Conservation (phyloP, 352 stramenopile species). For the Pythium rhizo-oryzae region DNA sequence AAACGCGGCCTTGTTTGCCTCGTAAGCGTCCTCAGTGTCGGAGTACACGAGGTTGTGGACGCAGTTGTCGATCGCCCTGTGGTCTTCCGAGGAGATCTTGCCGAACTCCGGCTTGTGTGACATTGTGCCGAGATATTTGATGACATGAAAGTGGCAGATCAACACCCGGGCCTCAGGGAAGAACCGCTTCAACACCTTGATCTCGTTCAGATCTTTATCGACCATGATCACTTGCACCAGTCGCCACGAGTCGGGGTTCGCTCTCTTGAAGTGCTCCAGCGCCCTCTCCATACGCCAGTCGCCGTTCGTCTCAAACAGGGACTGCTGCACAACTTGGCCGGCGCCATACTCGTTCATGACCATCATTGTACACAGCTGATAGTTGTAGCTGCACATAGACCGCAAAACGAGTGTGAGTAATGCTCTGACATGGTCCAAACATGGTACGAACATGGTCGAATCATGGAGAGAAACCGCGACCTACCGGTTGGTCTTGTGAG, state of each 20-base stretch:
- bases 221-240: slow-evolving; percentile 13
- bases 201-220: slow-evolving; percentile 29
- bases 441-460: neutral
- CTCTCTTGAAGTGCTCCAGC: slow-evolving; percentile 4
- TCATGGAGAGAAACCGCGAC: neutral
- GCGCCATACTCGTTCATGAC: slow-evolving; percentile 17
- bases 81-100: slow-evolving; percentile 16
- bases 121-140: slow-evolving; percentile 14
- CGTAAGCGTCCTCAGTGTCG: slow-evolving; percentile 3
- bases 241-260: neutral
- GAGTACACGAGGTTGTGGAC: slow-evolving; percentile 21
- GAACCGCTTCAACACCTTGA: slow-evolving; percentile 6
- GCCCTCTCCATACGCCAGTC: slow-evolving; percentile 20
- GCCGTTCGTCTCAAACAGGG: slow-evolving; percentile 13
- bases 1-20: slow-evolving; percentile 1
- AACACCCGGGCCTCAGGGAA: slow-evolving; percentile 10
- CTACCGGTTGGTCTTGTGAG: slow-evolving; percentile 22
- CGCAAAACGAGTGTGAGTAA: neutral
- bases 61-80: slow-evolving; percentile 27
- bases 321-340: slow-evolving; percentile 20
- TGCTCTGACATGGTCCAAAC: neutral
- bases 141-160: slow-evolving; percentile 22
- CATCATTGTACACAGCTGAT: slow-evolving; percentile 26
- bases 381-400: slow-evolving; percentile 20
- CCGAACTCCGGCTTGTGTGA: slow-evolving; percentile 17